Conservation (phyloP, 73 alveolate species). For the Tetrahymena malaccensis region DNA sequence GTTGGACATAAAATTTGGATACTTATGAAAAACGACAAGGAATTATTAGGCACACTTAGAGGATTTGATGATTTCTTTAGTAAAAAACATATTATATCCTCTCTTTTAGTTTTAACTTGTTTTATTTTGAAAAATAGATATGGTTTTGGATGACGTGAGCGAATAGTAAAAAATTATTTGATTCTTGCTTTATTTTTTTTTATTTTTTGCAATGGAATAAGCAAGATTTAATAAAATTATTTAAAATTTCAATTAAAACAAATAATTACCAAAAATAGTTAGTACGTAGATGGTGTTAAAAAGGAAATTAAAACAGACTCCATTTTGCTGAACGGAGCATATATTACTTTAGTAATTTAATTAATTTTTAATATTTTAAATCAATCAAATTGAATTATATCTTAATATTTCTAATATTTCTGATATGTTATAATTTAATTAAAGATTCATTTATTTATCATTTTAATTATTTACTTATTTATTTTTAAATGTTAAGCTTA, state of each 20-base stretch:
- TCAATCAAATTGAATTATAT: neutral
- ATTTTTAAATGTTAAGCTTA: neutral
- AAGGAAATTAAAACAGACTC: constrained; percentile 17
- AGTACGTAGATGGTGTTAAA: neutral
- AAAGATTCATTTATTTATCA: neutral
- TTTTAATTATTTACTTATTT: neutral
- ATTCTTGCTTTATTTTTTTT: too few relatives aligned
- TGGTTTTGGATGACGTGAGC: constrained; percentile 59
- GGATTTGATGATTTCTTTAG: constrained; percentile 61
- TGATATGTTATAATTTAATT: neutral
- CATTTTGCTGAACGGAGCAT: constrained; percentile 13
- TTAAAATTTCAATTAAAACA: too few relatives aligned
- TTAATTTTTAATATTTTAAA: neutral
- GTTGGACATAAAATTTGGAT: constrained; percentile 52
- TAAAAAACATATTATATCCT: neutral
- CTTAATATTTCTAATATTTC: neutral
- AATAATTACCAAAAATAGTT: neutral
- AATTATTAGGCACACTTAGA: constrained; percentile 50
- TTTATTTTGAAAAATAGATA: constrained; percentile 7
- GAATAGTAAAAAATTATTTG: constrained; percentile 34
- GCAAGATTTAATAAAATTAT: neutral
- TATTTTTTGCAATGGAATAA: too few relatives aligned
- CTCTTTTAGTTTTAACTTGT: neutral
- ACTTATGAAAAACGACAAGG: constrained; percentile 50
- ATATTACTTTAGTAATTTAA: constrained; percentile 4